These are phyloP conservation scores for Cotoneaster glaucophyllus DNA, from an alignment of 306 rosid genomes.

Conservation along the genomic window DNA sequence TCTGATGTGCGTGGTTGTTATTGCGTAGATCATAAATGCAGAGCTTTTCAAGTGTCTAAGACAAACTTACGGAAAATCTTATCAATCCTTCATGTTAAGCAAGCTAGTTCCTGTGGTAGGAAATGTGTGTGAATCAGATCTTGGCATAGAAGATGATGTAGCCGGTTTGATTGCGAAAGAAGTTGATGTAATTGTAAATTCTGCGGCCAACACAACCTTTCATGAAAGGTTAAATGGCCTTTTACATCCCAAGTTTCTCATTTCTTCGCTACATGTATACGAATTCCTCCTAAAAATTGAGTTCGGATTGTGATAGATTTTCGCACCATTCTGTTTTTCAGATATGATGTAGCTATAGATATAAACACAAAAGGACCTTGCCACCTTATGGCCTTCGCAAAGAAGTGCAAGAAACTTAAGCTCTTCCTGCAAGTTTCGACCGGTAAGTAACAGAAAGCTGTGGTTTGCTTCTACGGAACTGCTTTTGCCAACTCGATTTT, in stretches of 20 bases:
- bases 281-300: neutral
- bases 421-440: conserved; percentile 92
- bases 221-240: conserved; percentile 63
- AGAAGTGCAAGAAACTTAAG: conserved; percentile 78
- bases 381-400: conserved; percentile 69
- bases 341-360: conserved; percentile 82
- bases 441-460: conserved; percentile 31
- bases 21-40: conserved; percentile 61
- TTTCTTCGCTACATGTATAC: neutral
- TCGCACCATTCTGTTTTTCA: conserved; percentile 4
- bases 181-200: conserved; percentile 81
- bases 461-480: neutral
- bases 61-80: conserved; percentile 75
- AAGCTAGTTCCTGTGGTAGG: conserved; percentile 86
- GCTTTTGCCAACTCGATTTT: neutral
- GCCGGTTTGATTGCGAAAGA: conserved; percentile 49
- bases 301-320: conserved; percentile 1
- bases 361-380: conserved; percentile 87
- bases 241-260: neutral
- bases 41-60: conserved; percentile 79
- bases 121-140: conserved; percentile 66
- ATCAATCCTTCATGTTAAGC: conserved; percentile 71
- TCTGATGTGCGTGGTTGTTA: neutral
- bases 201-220: conserved; percentile 93
- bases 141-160: conserved; percentile 54